These are phyloP conservation scores for Amaranthus cruentus DNA, from an alignment of 148 eudicot genomes.

Conservation along the genomic window DNA sequence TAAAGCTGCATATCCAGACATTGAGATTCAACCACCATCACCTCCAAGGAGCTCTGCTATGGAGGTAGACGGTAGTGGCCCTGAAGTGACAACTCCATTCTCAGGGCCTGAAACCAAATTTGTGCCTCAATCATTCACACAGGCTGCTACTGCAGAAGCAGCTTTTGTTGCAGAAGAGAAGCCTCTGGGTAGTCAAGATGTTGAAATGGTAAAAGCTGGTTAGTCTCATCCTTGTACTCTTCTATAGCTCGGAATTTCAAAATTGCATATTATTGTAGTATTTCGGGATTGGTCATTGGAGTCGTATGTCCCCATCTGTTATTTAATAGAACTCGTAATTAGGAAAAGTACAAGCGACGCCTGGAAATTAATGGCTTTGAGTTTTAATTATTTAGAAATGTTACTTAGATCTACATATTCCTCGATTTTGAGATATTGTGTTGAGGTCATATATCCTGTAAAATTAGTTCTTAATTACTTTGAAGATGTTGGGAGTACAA, in stretches of 20 bases:
- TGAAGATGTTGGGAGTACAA: no score
- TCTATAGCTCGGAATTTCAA: background rate
- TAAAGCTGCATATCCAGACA: constrained; percentile 94
- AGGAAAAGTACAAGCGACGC: no score
- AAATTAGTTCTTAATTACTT: no score
- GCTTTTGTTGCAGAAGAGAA: constrained; percentile 37
- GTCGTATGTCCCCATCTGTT: no score
- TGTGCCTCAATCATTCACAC: constrained; percentile 29
- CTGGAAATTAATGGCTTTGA: no score
- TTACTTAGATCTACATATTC: no score
- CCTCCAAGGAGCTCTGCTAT: constrained; percentile 77
- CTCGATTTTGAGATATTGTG: no score
- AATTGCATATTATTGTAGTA: no score
- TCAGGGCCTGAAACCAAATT: constrained; percentile 39
- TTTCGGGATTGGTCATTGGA: no score
- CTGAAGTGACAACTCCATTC: constrained; percentile 35
- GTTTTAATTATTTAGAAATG: no score
- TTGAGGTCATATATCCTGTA: no score
- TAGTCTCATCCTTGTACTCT: constrained; percentile 6
- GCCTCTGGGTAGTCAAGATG: constrained; percentile 37
- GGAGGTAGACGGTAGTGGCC: constrained; percentile 53
- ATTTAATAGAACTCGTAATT: no score
- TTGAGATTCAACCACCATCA: constrained; percentile 81
- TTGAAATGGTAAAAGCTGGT: constrained; percentile 47
- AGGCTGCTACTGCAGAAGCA: constrained; percentile 29